Evolutionary conservation across 2,329 filamentous ascomycete species (phyloP), one percentile per base, ranked within the genome.

Genomic region (Ophiostoma populinum): DNA sequence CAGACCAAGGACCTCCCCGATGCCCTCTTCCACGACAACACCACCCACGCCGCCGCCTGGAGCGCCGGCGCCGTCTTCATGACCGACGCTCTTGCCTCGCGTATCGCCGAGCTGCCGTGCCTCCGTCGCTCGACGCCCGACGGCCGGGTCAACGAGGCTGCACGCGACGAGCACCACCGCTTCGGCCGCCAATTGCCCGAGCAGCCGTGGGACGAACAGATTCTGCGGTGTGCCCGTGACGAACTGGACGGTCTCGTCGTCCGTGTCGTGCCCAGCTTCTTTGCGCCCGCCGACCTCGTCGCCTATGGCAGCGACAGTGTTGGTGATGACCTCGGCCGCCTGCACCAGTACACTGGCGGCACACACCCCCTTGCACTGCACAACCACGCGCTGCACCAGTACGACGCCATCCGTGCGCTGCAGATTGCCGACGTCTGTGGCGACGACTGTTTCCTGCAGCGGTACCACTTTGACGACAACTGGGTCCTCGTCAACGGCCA

Each of bases 401-500:
- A 63, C 25, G 52, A 55, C 13, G 50, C 57, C n/a, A 54, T 52
- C 41, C 50, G 52, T 32, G 59, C 57, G 1, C 59, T 62, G 41
- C 46, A 57, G 9, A 53, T 63, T 13, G 49, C 58, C 0, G 53
- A 56, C 18, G 46, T 54, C 7, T 62, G 60, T 42, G 61, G 61
- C 15, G 58, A 62, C 35, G 49, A 52, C 9, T 63, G 60, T 43
- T 63, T 62, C 45, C 52, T 64, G 42, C 59, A 63, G 43, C 55
- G 59, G 6, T 63, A 60, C 40, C 45, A 51, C 21, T 63, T 64
- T 46, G 49, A 46, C 25, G 59, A 62, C 44, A 51, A 55, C 43
- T 65, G 61, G 61, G 51, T 63, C 4, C 51, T 65, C 5, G 55
- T 61, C 28, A 64, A 63, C 40, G 62, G 62, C 5, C 51, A 60